Percentiles rank a stretch among this genome's conserved stretches.
Conservation (phyloP, 352 stramenopile species). For the Lagenidium sp. region DNA sequence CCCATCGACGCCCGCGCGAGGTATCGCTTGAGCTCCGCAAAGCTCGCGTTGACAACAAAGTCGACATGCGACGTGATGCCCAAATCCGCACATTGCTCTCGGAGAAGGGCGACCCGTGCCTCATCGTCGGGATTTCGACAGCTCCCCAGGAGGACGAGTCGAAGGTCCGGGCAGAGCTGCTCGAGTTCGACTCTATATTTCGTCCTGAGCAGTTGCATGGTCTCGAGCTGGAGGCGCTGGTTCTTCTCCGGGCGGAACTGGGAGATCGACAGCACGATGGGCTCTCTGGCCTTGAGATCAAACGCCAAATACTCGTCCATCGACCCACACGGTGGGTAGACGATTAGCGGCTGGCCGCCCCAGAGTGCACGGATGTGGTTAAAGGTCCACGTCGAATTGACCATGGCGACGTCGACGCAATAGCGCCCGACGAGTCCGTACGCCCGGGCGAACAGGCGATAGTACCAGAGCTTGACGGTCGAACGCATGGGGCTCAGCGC, state of each 20-base stretch:
- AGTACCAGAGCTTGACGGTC: conserved; percentile 93
- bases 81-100: conserved; percentile 65
- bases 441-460: conserved; percentile 88
- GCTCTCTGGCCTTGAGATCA: conserved; percentile 39
- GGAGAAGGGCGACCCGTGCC: conserved; percentile 80
- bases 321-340: conserved; percentile 96
- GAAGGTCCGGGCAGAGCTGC: conserved; percentile 34
- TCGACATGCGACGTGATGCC: conserved; percentile 77
- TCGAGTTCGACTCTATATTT: conserved; percentile 20
- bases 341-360: conserved; percentile 59
- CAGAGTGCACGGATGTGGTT: conserved; percentile 94
- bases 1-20: conserved; percentile 87
- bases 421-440: conserved; percentile 89
- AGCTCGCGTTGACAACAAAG: conserved; percentile 95
- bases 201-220: conserved; percentile 64
- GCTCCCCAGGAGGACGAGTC: conserved; percentile 94
- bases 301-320: conserved; percentile 73
- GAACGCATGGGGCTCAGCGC: conserved; percentile 73
- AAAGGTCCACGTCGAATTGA: conserved; percentile 98
- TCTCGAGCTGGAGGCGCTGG: conserved; percentile 92
- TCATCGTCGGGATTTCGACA: conserved; percentile 93
- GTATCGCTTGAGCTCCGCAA: conserved; percentile 85
- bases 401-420: conserved; percentile 88
- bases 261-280: conserved; percentile 91
- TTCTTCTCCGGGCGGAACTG: conserved; percentile 99